These are phyloP conservation scores for Orbilia oligospora DNA, from an alignment of 2,329 filamentous ascomycete species.

Conservation along the genomic window DNA sequence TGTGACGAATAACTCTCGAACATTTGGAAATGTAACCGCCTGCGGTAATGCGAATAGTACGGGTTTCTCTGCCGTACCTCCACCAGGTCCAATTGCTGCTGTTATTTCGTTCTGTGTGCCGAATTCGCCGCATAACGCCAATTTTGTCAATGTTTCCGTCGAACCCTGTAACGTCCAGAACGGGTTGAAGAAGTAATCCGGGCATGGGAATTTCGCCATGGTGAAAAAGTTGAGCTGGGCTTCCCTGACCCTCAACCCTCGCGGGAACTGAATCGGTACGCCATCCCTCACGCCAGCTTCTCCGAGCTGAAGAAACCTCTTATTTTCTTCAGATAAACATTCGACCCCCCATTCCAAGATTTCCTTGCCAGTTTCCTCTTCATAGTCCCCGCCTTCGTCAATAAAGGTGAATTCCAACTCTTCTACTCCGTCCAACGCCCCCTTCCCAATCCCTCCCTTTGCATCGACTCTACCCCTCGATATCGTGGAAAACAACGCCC, in stretches of 20 bases:
- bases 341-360: conserved; percentile 16
- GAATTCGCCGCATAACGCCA: conserved; percentile 30
- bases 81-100: background rate
- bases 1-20: conserved; percentile 22
- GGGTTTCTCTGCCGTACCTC: conserved; percentile 9
- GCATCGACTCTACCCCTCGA: background rate
- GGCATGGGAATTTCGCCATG: background rate
- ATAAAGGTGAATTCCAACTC: conserved; percentile 29
- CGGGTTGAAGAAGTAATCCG: conserved; percentile 24
- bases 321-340: conserved; percentile 27
- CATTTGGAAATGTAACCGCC: conserved; percentile 24
- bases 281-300: background rate
- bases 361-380: background rate
- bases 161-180: conserved; percentile 22
- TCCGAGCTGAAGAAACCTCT: conserved; percentile 13
- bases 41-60: conserved; percentile 26
- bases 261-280: conserved; percentile 3
- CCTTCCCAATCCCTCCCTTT: background rate
- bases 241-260: conserved; percentile 3
- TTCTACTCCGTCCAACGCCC: background rate
- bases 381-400: conserved; percentile 3
- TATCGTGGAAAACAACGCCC: conserved; percentile 24
- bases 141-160: conserved; percentile 12
- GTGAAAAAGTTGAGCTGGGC: conserved; percentile 21
- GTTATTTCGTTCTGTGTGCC: conserved; percentile 1